These are phyloP conservation scores for Ophiostoma himal-ulmi DNA, from an alignment of 2,329 filamentous ascomycete species.

Conservation along the genomic window DNA sequence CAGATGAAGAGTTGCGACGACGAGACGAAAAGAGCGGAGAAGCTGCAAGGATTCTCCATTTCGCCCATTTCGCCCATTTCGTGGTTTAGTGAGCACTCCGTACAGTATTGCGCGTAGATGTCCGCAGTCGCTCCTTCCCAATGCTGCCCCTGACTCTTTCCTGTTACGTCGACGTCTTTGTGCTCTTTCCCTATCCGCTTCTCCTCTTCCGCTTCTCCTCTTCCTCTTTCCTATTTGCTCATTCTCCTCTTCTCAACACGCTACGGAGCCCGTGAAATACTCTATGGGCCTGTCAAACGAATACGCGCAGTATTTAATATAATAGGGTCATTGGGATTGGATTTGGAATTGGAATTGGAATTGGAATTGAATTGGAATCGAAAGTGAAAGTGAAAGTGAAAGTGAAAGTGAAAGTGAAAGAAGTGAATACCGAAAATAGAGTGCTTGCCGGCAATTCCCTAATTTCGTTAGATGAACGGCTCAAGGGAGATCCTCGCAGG, in stretches of 20 bases:
- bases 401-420: background rate
- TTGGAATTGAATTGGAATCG: too few species aligned
- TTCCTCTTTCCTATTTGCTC: background rate
- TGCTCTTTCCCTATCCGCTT: background rate
- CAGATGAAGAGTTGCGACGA: background rate
- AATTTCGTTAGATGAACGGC: conserved; percentile 7
- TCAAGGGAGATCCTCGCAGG: conserved; percentile 5
- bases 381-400: background rate
- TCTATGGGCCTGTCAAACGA: background rate
- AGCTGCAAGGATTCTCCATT: background rate
- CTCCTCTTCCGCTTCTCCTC: too few species aligned
- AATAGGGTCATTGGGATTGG: too few species aligned
- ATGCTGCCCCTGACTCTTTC: conserved; percentile 11
- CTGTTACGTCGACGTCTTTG: conserved; percentile 2
- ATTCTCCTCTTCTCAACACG: conserved; percentile 1
- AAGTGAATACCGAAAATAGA: background rate
- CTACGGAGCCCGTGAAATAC: background rate
- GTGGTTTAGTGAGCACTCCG: background rate
- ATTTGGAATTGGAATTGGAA: too few species aligned
- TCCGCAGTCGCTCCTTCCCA: background rate
- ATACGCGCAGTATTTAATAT: background rate
- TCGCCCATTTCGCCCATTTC: background rate
- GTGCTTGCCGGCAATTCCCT: background rate
- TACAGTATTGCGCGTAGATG: background rate
- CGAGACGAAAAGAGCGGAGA: background rate